These are phyloP conservation scores for Mortierella polycephala DNA, from an alignment of 371 early-diverging fungal genomes.

Conservation along the genomic window DNA sequence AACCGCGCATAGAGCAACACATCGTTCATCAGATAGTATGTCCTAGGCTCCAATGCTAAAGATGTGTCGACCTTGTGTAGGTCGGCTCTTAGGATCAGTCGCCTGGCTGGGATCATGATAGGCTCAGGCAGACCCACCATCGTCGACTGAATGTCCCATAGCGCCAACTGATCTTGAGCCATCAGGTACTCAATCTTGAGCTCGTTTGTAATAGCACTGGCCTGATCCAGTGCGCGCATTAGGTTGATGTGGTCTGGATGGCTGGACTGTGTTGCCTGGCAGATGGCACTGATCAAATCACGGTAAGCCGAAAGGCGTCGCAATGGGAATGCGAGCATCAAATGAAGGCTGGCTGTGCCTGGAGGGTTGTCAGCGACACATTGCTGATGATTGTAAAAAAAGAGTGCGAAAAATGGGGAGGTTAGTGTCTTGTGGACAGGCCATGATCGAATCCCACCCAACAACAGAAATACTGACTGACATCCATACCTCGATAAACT, in stretches of 20 bases:
- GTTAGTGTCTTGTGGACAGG: background rate
- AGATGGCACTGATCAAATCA: slow-evolving; percentile 34
- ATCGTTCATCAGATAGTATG: slow-evolving; percentile 50
- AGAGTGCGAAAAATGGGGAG: background rate
- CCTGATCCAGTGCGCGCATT: slow-evolving; percentile 29
- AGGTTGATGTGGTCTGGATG: slow-evolving; percentile 49
- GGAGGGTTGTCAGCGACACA: slow-evolving; percentile 36
- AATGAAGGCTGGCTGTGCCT: slow-evolving; percentile 45
- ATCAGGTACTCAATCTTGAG: slow-evolving; percentile 23
- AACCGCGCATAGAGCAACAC: slow-evolving; percentile 47
- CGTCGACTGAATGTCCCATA: slow-evolving; percentile 48
- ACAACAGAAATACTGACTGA: background rate
- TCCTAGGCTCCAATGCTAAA: slow-evolving; percentile 42
- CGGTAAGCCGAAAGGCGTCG: slow-evolving; percentile 36
- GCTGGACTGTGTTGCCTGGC: slow-evolving; percentile 34
- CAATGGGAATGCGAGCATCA: slow-evolving; percentile 43
- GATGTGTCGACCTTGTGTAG: slow-evolving; percentile 50
- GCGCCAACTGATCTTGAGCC: slow-evolving; percentile 44
- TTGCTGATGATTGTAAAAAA: slow-evolving; percentile 14
- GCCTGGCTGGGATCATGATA: slow-evolving; percentile 42
- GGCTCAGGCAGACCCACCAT: slow-evolving; percentile 47
- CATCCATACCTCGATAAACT: slow-evolving; percentile 37
- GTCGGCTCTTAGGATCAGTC: slow-evolving; percentile 48
- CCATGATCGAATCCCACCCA: background rate
- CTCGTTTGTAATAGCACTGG: slow-evolving; percentile 18